Evolutionary conservation across 164 flowering plant species (phyloP).

Genomic region (Umbellularia californica): DNA sequence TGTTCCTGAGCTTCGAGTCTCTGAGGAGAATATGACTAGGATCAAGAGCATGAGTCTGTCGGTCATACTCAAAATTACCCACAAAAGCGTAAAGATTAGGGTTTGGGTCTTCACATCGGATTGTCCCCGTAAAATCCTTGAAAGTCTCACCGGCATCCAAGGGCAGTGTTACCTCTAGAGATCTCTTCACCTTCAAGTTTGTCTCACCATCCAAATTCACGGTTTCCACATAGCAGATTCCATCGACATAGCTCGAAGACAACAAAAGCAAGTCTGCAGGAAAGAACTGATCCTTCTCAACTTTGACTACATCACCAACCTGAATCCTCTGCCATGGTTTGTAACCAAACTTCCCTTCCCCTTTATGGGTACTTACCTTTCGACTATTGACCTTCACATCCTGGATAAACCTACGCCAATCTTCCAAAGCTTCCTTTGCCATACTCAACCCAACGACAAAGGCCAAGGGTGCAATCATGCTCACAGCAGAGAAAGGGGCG

Average conservation of each 20-base stretch:
- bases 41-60: conserved; percentile 47
- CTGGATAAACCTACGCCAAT: conserved; percentile 53
- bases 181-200: conserved; percentile 75
- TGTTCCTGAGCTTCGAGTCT: conserved; percentile 79
- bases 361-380: conserved; percentile 50
- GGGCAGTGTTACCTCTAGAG: conserved; percentile 52
- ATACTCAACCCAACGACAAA: conserved; percentile 48
- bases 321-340: conserved; percentile 59
- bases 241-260: conserved; percentile 76
- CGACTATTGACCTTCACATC: conserved; percentile 72
- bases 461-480: conserved; percentile 44
- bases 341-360: conserved; percentile 46
- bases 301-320: conserved; percentile 73
- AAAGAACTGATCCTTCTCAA: conserved; percentile 77
- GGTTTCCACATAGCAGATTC: conserved; percentile 85
- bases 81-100: conserved; percentile 70
- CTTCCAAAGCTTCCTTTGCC: conserved; percentile 51
- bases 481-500: conserved; percentile 36
- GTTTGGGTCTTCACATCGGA: conserved; percentile 85
- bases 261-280: conserved; percentile 84
- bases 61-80: conserved; percentile 56
- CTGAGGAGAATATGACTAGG: conserved; percentile 73
- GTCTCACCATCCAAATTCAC: conserved; percentile 87
- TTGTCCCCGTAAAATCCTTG: conserved; percentile 47
- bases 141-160: conserved; percentile 48